These are phyloP conservation scores for Tricholoma terreum DNA, from an alignment of 768 basidiomycete genomes.

Conservation along the genomic window DNA sequence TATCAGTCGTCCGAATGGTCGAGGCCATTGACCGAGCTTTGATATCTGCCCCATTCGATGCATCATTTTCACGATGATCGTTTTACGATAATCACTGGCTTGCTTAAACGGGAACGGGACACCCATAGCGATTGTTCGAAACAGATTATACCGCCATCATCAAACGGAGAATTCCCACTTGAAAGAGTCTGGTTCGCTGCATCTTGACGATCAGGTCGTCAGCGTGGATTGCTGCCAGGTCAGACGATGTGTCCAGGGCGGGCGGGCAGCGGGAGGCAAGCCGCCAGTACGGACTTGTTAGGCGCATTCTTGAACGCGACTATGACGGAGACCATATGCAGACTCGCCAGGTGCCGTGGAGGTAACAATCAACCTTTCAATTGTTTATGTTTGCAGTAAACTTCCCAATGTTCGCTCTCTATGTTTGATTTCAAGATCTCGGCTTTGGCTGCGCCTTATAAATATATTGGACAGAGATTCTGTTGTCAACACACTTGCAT, in stretches of 20 bases:
- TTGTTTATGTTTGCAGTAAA: conserved; percentile 6
- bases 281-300: conserved; percentile 66
- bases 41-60: neutral
- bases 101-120: conserved; percentile 3
- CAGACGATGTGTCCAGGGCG: conserved; percentile 38
- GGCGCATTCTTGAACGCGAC: conserved; percentile 90
- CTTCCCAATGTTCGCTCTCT: no score
- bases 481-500: no score
- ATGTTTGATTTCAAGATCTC: no score
- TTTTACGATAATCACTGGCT: conserved; percentile 4
- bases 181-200: conserved; percentile 88
- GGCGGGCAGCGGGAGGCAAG: conserved; percentile 28
- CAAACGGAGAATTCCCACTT: conserved; percentile 87
- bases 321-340: conserved; percentile 85
- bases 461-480: no score
- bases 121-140: conserved; percentile 23
- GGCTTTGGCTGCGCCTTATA: conserved; percentile 2
- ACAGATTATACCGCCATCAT: conserved; percentile 79
- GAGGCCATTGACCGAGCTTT: conserved; percentile 1
- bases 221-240: conserved; percentile 29
- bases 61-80: neutral
- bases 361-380: conserved; percentile 1
- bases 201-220: conserved; percentile 77
- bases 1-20: conserved; percentile 9
- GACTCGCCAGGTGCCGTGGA: no score